Conservation (phyloP, 345 rosid genomes). For the Isatis tinctoria region DNA sequence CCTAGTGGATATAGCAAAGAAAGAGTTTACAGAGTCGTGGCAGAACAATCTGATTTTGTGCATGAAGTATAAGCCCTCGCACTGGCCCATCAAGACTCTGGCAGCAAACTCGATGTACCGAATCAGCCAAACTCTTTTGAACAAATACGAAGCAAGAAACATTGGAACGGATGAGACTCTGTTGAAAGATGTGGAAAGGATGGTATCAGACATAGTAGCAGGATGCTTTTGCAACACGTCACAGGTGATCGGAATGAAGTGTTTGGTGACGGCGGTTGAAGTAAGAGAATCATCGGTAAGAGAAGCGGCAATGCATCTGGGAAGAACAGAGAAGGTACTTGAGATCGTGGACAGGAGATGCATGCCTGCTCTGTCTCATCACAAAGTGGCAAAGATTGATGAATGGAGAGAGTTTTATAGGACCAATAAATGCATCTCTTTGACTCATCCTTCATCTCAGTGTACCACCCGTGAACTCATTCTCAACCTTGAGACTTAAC, state of each 20-base stretch:
- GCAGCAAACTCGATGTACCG: constrained; percentile 85
- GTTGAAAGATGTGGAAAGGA: constrained; percentile 41
- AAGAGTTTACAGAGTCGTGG: constrained; percentile 40
- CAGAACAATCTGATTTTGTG: constrained; percentile 17
- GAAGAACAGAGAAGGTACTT: constrained; percentile 49
- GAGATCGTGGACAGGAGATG: constrained; percentile 46
- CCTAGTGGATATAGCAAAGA: constrained; percentile 52
- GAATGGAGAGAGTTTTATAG: constrained; percentile 49
- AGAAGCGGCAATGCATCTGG: constrained; percentile 51
- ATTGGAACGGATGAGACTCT: constrained; percentile 25
- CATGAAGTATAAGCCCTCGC: constrained; percentile 39
- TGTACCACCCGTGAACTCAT: constrained; percentile 9
- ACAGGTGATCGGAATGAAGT: constrained; percentile 43
- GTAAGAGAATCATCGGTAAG: constrained; percentile 50
- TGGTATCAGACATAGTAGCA: constrained; percentile 59
- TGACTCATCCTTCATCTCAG: constrained; percentile 12
- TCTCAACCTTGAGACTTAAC: constrained; percentile 2
- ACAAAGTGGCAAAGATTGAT: constrained; percentile 46
- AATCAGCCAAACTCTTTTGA: constrained; percentile 56
- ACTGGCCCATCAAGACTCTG: constrained; percentile 61
- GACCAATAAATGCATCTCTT: not conserved
- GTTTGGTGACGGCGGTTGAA: constrained; percentile 52
- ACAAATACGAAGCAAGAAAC: constrained; percentile 26
- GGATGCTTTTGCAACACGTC: constrained; percentile 75
- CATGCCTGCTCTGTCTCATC: constrained; percentile 38